A percentile compares a stretch with the other conserved stretches of the same genome.
These are phyloP conservation scores for Diutina neorugosa DNA, from an alignment of 1,139 yeast species.

Conservation along the genomic window DNA sequence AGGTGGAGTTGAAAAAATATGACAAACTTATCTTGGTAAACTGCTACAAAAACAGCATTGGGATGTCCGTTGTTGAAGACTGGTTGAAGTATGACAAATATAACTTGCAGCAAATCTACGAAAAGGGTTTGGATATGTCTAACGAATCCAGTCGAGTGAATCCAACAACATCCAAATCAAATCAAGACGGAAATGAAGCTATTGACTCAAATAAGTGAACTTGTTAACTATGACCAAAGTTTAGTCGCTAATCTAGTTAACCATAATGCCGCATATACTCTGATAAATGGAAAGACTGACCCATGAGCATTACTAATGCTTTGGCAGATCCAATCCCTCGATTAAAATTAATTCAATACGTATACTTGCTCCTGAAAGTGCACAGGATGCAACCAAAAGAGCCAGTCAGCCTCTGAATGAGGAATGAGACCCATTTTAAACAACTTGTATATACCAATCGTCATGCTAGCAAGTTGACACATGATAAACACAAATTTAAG, in stretches of 20 bases:
- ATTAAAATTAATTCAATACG: background rate
- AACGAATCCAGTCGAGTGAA: conserved; percentile 7
- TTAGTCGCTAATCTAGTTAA: background rate
- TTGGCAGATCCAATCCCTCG: background rate
- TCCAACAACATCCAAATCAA: background rate
- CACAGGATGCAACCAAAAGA: conserved; percentile 56
- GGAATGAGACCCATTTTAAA: conserved; percentile 88
- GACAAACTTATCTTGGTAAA: conserved; percentile 76
- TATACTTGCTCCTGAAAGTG: conserved; percentile 19
- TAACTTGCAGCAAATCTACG: conserved; percentile 55
- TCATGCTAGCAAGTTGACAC: conserved; percentile 55
- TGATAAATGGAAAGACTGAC: background rate
- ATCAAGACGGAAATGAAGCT: background rate
- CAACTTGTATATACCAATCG: conserved; percentile 75
- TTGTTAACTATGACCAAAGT: too few relatives aligned
- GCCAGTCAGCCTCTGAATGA: conserved; percentile 80
- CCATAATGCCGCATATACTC: background rate
- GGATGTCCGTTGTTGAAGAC: conserved; percentile 66
- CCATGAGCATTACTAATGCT: too few relatives aligned
- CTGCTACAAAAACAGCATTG: conserved; percentile 74
- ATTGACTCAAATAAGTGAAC: background rate
- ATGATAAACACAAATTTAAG: conserved; percentile 30
- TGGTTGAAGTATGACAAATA: conserved; percentile 44
- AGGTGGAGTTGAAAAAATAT: conserved; percentile 69
- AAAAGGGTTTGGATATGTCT: conserved; percentile 14